Evolutionary conservation across 2,329 filamentous ascomycete genomes (phyloP).

Genomic region (Aschersonia sp.): DNA sequence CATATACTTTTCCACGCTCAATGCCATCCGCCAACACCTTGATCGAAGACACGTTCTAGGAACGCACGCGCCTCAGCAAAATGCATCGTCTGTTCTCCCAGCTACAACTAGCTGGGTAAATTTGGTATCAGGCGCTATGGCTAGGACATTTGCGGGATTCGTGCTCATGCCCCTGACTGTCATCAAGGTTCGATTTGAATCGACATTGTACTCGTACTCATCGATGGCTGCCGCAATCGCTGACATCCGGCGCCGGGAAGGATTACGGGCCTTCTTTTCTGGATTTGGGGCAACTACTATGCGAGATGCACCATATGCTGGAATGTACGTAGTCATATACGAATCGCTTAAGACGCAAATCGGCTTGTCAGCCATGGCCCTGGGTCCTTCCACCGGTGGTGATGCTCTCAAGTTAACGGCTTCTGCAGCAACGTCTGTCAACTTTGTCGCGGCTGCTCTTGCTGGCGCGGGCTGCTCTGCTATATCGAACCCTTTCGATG

Average conservation of each 20-base stretch:
- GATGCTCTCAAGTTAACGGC: constrained; percentile 13
- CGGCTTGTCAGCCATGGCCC: constrained; percentile 9
- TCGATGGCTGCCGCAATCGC: constrained; percentile 57
- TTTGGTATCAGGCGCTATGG: constrained; percentile 67
- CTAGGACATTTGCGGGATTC: constrained; percentile 76
- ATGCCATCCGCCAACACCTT: constrained; percentile 60
- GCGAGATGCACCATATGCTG: constrained; percentile 91
- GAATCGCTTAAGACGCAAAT: constrained; percentile 64
- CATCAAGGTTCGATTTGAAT: constrained; percentile 93
- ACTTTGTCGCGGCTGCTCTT: constrained; percentile 69
- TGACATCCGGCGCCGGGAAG: constrained; percentile 62
- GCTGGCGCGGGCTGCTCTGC: constrained; percentile 74
- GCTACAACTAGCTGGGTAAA: constrained; percentile 76
- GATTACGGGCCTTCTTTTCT: constrained; percentile 73
- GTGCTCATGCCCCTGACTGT: constrained; percentile 92
- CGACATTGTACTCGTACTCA: constrained; percentile 67
- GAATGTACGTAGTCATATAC: constrained; percentile 87
- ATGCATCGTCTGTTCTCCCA: constrained; percentile 56
- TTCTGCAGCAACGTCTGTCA: constrained; percentile 46
- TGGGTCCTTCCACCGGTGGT: constrained; percentile 4
- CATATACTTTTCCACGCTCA: constrained; percentile 84
- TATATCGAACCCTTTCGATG: constrained; percentile 92
- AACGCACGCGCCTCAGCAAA: constrained; percentile 8
- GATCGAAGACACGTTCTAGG: constrained; percentile 11
- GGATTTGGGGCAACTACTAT: constrained; percentile 90